A percentile compares a stretch with the other conserved stretches of the same genome.
Evolutionary conservation across 345 rosid species (phyloP).

Genomic region (Lepidium didymum): DNA sequence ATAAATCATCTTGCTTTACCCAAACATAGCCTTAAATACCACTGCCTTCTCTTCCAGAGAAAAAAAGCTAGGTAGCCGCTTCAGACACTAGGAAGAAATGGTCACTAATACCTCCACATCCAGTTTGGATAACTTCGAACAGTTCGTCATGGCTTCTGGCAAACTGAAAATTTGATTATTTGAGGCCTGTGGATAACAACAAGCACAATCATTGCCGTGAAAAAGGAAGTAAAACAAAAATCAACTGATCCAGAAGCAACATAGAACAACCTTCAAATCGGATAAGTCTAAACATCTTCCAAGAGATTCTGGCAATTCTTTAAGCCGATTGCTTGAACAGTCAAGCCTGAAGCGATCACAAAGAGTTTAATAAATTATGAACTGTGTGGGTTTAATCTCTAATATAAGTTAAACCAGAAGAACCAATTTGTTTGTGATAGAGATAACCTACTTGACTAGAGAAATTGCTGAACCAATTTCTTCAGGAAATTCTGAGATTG

Average conservation of each 20-base stretch:
- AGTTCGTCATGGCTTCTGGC: conserved; percentile 65
- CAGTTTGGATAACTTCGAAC: conserved; percentile 63
- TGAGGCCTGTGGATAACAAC: conserved; percentile 51
- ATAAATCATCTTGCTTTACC: conserved; percentile 1
- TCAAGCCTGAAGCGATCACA: conserved; percentile 54
- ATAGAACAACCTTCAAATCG: conserved; percentile 65
- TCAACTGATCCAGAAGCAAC: conserved; percentile 14
- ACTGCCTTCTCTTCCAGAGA: conserved; percentile 4
- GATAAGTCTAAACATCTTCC: conserved; percentile 70
- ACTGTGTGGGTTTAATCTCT: neutral
- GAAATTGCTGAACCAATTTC: conserved; percentile 73
- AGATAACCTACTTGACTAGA: conserved; percentile 70
- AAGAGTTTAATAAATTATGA: conserved; percentile 10
- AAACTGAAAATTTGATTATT: conserved; percentile 56
- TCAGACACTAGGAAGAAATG: neutral
- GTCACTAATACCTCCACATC: conserved; percentile 64
- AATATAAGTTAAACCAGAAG: neutral
- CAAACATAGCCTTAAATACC: neutral
- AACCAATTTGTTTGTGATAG: neutral
- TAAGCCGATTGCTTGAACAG: conserved; percentile 73
- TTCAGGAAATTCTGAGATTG: conserved; percentile 55
- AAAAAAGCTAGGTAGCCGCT: neutral
- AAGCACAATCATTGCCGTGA: conserved; percentile 11
- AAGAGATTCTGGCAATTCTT: conserved; percentile 70
- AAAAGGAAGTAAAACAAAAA: neutral